phyloP scores from a whole-genome alignment of 1,284 basidiomycete species.

The Trametes versicolor region DNA sequence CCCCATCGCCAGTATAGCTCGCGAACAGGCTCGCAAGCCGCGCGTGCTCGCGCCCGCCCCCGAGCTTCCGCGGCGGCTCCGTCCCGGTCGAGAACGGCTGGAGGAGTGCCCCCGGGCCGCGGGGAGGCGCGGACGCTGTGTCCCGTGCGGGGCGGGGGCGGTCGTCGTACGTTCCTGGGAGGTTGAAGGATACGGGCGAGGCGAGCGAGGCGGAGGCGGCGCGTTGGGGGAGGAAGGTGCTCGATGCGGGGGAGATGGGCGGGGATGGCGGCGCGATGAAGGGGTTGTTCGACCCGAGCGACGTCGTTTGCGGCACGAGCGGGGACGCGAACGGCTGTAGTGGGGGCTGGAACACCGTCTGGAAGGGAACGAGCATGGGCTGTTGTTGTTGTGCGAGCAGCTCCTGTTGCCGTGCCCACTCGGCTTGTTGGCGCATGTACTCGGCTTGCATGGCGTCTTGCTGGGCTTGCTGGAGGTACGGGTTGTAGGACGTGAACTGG shows the following conservation, averaged over 20 bases:
- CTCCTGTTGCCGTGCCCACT: conserved; percentile 56
- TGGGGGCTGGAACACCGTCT: conserved; percentile 28
- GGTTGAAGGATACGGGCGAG: conserved; percentile 38
- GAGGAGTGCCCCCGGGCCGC: conserved; percentile 37
- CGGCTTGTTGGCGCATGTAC: conserved; percentile 74
- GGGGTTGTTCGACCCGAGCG: conserved; percentile 90
- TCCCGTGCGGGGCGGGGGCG: conserved; percentile 3
- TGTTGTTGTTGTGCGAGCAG: conserved; percentile 51
- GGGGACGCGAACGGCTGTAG: neutral
- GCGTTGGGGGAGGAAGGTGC: conserved; percentile 40
- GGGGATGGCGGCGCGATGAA: conserved; percentile 65
- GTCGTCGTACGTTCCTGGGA: conserved; percentile 35
- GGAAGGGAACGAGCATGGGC: conserved; percentile 10
- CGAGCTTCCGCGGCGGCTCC: conserved; percentile 37
- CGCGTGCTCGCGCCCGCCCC: conserved; percentile 69
- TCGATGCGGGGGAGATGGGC: conserved; percentile 52
- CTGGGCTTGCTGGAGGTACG: conserved; percentile 92
- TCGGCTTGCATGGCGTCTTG: conserved; percentile 79
- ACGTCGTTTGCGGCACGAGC: conserved; percentile 67
- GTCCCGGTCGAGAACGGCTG: conserved; percentile 39
- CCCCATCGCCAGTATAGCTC: conserved; percentile 40
- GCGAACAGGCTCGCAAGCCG: conserved; percentile 39
- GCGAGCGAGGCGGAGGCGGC: conserved; percentile 22
- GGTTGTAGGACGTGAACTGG: conserved; percentile 88
- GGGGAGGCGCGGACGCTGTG: conserved; percentile 20